These are phyloP conservation scores for Phlegmacium glaucopus DNA, from an alignment of 768 basidiomycete genomes.

Conservation along the genomic window DNA sequence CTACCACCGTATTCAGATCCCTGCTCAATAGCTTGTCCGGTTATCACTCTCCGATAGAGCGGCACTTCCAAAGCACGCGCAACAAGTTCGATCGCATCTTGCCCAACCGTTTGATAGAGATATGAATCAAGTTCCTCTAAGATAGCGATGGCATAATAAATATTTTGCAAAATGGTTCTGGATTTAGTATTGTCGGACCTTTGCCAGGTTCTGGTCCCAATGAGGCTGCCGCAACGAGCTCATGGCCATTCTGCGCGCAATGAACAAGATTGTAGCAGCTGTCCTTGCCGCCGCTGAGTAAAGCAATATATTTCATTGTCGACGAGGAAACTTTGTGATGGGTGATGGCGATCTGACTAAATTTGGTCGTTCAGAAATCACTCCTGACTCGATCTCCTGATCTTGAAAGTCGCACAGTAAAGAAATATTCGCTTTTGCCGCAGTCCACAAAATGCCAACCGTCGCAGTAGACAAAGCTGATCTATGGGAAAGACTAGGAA, in stretches of 20 bases:
- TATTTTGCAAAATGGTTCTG: constrained; percentile 16
- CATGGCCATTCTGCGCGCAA: constrained; percentile 81
- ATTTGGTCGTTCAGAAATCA: background rate
- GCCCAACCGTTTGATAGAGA: constrained; percentile 98
- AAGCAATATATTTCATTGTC: constrained; percentile 85
- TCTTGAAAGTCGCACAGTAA: constrained; percentile 4
- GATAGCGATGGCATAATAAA: constrained; percentile 10
- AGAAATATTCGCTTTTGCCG: constrained; percentile 1
- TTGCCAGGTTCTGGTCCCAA: constrained; percentile 80
- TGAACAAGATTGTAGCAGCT: constrained; percentile 94
- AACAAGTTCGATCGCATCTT: constrained; percentile 86
- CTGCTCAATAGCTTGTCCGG: constrained; percentile 76
- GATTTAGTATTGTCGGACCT: constrained; percentile 50
- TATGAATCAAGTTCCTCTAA: constrained; percentile 99
- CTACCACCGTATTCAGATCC: constrained; percentile 83
- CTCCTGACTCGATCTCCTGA: constrained; percentile 32
- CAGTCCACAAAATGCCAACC: constrained; percentile 71
- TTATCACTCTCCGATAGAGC: constrained; percentile 77
- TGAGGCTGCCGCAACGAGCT: constrained; percentile 85
- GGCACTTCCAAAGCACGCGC: constrained; percentile 85
- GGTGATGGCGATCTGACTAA: constrained; percentile 14
- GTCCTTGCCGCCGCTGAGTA: constrained; percentile 98
- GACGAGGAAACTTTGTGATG: constrained; percentile 9
- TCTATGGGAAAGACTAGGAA: constrained; percentile 83
- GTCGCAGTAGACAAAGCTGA: constrained; percentile 94